Evolutionary conservation across 163 green algal genomes (phyloP), one percentile per base, ranked within the genome.

Genomic region (Chlamydomonas reinhardtii): DNA sequence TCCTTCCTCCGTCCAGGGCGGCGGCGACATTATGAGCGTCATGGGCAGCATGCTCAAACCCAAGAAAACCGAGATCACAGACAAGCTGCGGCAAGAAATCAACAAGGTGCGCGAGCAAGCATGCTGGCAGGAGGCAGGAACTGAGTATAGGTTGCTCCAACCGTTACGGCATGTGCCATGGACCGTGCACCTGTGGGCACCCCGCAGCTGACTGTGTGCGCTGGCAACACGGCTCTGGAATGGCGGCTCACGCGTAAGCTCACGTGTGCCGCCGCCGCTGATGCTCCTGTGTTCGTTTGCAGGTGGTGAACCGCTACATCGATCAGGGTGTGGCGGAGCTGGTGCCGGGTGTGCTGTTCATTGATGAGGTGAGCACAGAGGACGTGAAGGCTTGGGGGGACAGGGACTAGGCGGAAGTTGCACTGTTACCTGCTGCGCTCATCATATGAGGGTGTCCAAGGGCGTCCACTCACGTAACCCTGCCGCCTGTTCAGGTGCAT

Each of bases 51-150:
- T 99, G 92, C 93, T 99, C 72, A 98, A 98, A 87, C 96, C 94
- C 39, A 99, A 99, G 92, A 99, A 99, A 94, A 99, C 98, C 0
- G 98, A 99, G 87, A 99, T 99, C 89, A 99, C 98, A 4, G 98
- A 99, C 73, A 99, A 99, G 94, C 92, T 99, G 87, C 91, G 98
- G 35, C 93, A 97, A 81, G 97, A 99, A 85, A 98, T 99, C 92
- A 99, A 99, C 95, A 97, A 97, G 91, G 96, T 93, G 34, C 56
- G 65, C 15, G 11, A 6, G 14, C 11, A 19, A 56, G 12, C 48
- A 56, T 12, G 48, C 14, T 22, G 48, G 48, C 48, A 56, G 14
- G 48, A 19, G 9, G 32, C 5, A n/a, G 69, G 32, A 8, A 74
- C 32, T n/a, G 68, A 32, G 34, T n/a, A n/a, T n/a, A n/a, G n/a